Conservation (phyloP, 2,329 filamentous ascomycete genomes). For the Fusarium pininemorale region DNA sequence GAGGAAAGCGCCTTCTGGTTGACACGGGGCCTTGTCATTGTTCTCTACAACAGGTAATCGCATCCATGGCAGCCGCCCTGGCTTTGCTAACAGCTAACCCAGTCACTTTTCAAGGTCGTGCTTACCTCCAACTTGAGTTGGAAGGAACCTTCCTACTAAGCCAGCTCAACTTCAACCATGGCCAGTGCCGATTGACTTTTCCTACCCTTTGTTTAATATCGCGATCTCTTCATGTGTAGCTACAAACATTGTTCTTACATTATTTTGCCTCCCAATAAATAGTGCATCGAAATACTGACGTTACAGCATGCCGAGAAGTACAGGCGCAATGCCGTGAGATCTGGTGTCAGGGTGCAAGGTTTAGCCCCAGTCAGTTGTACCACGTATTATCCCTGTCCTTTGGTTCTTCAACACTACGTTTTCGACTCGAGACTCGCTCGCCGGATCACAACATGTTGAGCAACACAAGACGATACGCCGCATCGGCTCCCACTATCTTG, state of each 20-base stretch:
- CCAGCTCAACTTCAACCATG: background rate
- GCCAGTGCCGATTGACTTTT: background rate
- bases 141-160: background rate
- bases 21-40: background rate
- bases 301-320: constrained; percentile 29
- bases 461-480: constrained; percentile 37
- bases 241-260: background rate
- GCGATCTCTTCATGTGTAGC: background rate
- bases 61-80: background rate
- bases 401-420: constrained; percentile 10
- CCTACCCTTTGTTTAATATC: background rate
- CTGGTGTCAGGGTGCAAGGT: constrained; percentile 39
- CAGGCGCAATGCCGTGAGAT: constrained; percentile 43
- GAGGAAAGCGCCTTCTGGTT: background rate
- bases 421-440: constrained; percentile 23
- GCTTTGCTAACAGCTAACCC: background rate
- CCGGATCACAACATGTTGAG: constrained; percentile 23
- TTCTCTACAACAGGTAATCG: background rate
- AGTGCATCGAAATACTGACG: constrained; percentile 11
- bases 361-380: constrained; percentile 32
- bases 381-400: constrained; percentile 22
- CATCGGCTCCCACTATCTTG: constrained; percentile 37
- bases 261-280: background rate
- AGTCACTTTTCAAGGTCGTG: background rate
- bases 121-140: background rate